phyloP scores from a whole-genome alignment of 768 basidiomycete species.

The Dendrothele bispora region DNA sequence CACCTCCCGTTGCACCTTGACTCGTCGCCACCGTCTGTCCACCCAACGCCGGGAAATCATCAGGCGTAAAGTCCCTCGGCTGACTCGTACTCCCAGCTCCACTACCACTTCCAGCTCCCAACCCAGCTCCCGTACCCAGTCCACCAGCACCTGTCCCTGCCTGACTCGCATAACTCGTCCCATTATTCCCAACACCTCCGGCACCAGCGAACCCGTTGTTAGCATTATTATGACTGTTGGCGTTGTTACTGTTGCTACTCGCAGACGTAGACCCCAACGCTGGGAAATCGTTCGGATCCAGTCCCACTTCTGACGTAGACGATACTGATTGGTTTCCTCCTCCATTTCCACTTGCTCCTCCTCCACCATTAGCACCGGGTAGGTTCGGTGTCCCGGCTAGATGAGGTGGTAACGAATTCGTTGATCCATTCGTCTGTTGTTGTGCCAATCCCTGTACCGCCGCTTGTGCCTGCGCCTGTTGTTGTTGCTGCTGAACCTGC shows the following conservation, averaged over 20 bases:
- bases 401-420: conserved; percentile 54
- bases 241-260: conserved; percentile 35
- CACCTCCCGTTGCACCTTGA: conserved; percentile 38
- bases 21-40: conserved; percentile 33
- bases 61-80: conserved; percentile 75
- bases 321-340: conserved; percentile 57
- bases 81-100: conserved; percentile 31
- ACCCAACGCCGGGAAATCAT: conserved; percentile 88
- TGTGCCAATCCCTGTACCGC: conserved; percentile 47
- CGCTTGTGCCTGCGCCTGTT: conserved; percentile 29
- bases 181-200: conserved; percentile 32
- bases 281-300: conserved; percentile 89
- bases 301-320: conserved; percentile 71
- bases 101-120: conserved; percentile 32
- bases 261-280: conserved; percentile 66
- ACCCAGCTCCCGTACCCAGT: conserved; percentile 38
- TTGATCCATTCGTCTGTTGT: conserved; percentile 53
- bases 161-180: conserved; percentile 77
- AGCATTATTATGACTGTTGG: conserved; percentile 34
- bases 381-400: conserved; percentile 51
- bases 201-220: no score
- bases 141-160: conserved; percentile 60
- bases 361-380: no score
- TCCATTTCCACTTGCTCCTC: conserved; percentile 34
- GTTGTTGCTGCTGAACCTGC: conserved; percentile 24